Evolutionary conservation across 805 yeast species (phyloP), one percentile per base, ranked within the genome.

Genomic region (Candida silvicultrix): DNA sequence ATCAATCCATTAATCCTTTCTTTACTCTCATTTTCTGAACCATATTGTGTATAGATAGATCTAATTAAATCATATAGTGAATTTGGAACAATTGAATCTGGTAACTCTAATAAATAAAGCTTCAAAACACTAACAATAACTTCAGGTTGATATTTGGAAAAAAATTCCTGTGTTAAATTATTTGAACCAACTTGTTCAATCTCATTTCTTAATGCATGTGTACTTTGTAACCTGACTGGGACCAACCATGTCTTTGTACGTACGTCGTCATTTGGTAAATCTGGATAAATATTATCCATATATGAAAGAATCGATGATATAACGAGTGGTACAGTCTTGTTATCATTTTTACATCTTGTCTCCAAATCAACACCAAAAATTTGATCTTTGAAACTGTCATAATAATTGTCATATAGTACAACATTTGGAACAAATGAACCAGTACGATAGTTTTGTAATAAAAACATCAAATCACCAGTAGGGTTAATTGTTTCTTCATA

Each of bases 301-400:
- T 78, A 77, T 16, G 78, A 75, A 42, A 88, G 66, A 35, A 83
- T 75, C 2, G 83, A 68, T 28, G 85, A 80, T 0, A 87, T 71
- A 12, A 88, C 62, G 9, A 75, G 51, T 2, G 96, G 96, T 12
- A 88, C 94, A 4, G 78, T 78, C 52, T 79, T 83, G 50, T 78
- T 74, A 57, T 87, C 96, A 44, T 80, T 71, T 38, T 90, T 72
- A 44, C 89, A 78, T 44, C 87, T 76, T 21, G 82, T 75, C 46
- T 81, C 85, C 41, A 88, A 64, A 50, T 83, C 90, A 41, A 85
- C 83, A 12, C 96, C 96, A 66, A 88, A 88, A 9, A 83, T 81
- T 60, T 85, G 92, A 40, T 81, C 74, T 40, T 66, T 69, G 40
- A 80, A 78, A 6, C 86, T 75, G 51, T 81, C 79, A 63, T 85